Percentiles rank a stretch among this genome's conserved stretches.
Evolutionary conservation across 257 asterid species (phyloP).

Genomic region (Osmanthus fragrans): DNA sequence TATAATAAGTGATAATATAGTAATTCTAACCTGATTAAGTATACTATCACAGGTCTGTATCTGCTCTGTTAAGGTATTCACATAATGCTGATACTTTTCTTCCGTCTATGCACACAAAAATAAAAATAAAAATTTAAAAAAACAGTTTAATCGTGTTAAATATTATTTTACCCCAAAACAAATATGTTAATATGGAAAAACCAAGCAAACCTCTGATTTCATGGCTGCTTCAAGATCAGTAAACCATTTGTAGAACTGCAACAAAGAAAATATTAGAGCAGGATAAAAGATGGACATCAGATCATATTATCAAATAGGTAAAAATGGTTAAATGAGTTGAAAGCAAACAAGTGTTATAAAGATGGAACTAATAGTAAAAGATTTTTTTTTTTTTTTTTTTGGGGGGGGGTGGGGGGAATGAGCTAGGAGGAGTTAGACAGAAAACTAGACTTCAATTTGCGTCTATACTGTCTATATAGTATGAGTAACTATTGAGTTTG

Average conservation of each 20-base stretch:
- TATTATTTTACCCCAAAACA: conserved; percentile 8
- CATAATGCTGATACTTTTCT: conserved; percentile 98
- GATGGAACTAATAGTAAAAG: not conserved
- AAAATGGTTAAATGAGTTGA: not conserved
- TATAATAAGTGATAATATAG: not conserved
- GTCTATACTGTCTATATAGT: not conserved
- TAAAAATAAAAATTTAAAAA: conserved; percentile 4
- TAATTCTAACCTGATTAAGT: conserved; percentile 66
- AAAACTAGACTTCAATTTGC: not conserved
- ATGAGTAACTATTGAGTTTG: conserved; percentile 6
- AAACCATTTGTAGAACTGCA: conserved; percentile 98
- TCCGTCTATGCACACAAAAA: conserved; percentile 58
- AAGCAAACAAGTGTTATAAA: not conserved
- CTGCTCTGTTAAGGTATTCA: conserved; percentile 76
- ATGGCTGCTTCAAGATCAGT: conserved; percentile 95
- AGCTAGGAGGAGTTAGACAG: conserved; percentile 5
- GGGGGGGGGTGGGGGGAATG: not conserved
- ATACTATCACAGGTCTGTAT: conserved; percentile 93
- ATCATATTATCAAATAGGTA: not conserved
- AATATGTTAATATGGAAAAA: conserved; percentile 19
- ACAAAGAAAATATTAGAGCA: conserved; percentile 21
- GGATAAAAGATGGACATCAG: not conserved
- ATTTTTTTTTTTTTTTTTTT: no score
- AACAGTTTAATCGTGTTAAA: conserved; percentile 7
- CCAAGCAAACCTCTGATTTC: conserved; percentile 89